Percentiles rank a stretch among this genome's conserved stretches.
phyloP scores from a whole-genome alignment of 352 stramenopile species.

The Peronosclerospora sorghi region DNA sequence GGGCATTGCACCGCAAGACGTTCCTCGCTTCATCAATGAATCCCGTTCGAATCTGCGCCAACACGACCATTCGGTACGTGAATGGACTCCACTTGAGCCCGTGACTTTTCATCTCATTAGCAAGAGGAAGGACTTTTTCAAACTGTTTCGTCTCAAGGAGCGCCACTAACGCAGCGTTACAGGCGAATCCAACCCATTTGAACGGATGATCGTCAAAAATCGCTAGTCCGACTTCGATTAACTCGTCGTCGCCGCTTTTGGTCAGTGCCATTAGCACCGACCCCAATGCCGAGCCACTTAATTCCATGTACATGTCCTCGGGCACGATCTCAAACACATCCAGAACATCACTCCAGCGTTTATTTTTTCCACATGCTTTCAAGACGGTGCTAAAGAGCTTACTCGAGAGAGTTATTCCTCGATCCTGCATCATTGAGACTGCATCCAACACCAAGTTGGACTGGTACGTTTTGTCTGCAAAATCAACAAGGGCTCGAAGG shows the following conservation, averaged over 20 bases:
- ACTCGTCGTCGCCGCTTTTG: background rate
- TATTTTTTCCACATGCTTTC: conserved; percentile 3
- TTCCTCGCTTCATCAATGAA: too few relatives aligned
- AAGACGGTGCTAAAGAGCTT: conserved; percentile 8
- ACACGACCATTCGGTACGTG: too few relatives aligned
- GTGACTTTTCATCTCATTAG: too few relatives aligned
- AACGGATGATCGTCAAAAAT: conserved; percentile 4
- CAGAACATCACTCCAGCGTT: conserved; percentile 4
- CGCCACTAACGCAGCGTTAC: conserved; percentile 5
- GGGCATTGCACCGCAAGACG: too few relatives aligned
- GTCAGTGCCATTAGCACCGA: conserved; percentile 6
- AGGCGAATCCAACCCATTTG: conserved; percentile 3
- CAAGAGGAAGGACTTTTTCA: too few relatives aligned
- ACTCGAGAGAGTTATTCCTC: background rate
- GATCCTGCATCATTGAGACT: background rate
- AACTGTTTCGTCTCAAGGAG: conserved; percentile 2
- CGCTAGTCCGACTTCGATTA: background rate
- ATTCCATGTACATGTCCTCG: background rate
- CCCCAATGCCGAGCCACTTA: conserved; percentile 2
- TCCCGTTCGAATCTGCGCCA: too few relatives aligned
- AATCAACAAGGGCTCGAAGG: conserved; percentile 8
- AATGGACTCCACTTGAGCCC: too few relatives aligned
- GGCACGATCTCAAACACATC: conserved; percentile 6
- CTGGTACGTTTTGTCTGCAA: conserved; percentile 5
- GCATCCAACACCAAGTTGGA: conserved; percentile 7